These are phyloP conservation scores for Leccinum aurantiacum DNA, from an alignment of 768 basidiomycete species.

Conservation along the genomic window DNA sequence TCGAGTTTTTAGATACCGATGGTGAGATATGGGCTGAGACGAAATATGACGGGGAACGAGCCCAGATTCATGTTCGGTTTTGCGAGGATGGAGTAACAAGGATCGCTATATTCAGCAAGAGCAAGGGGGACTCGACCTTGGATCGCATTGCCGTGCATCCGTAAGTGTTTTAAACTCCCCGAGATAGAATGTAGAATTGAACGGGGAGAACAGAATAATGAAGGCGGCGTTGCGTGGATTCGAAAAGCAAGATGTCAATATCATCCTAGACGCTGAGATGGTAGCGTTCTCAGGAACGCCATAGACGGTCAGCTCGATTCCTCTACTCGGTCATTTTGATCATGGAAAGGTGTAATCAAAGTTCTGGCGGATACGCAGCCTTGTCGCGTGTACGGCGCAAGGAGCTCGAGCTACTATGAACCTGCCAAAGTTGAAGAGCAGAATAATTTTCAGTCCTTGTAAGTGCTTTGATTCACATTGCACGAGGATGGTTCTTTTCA, in stretches of 20 bases:
- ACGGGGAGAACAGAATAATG: constrained; percentile 47
- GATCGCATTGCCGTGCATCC: constrained; percentile 70
- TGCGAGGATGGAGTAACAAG: constrained; percentile 34
- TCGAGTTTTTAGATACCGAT: constrained; percentile 37
- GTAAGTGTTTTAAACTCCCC: constrained; percentile 23
- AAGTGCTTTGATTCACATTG: not conserved
- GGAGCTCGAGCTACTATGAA: constrained; percentile 45
- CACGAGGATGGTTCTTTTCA: constrained; percentile 11
- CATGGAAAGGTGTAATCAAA: constrained; percentile 40
- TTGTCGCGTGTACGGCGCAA: constrained; percentile 57
- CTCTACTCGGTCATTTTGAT: not conserved
- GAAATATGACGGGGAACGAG: constrained; percentile 94
- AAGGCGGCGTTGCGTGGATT: constrained; percentile 51
- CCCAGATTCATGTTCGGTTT: constrained; percentile 83
- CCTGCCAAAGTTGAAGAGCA: constrained; percentile 12
- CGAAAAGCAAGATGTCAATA: constrained; percentile 43
- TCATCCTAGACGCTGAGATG: constrained; percentile 86
- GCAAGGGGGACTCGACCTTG: constrained; percentile 74
- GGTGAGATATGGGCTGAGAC: constrained; percentile 76
- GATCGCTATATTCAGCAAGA: constrained; percentile 87
- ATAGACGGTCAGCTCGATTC: constrained; percentile 64
- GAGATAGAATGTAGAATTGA: not conserved
- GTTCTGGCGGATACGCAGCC: constrained; percentile 69
- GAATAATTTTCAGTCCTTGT: constrained; percentile 24
- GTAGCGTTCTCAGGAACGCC: constrained; percentile 63